These are phyloP conservation scores for Macrotyloma uniflorum DNA, from an alignment of 306 rosid species.

Conservation along the genomic window DNA sequence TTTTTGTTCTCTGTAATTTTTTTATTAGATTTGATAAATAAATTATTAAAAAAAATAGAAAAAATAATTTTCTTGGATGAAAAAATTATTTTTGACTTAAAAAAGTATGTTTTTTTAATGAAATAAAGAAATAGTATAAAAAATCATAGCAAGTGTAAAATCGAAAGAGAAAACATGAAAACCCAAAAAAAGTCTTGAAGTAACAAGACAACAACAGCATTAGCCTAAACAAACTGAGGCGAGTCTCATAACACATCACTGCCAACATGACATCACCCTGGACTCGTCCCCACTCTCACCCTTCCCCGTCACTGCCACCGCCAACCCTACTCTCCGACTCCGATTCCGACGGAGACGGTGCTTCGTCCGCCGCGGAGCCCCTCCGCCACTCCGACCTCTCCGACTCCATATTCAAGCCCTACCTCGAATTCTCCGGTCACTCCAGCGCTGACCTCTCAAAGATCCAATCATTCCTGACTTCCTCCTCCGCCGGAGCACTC, in stretches of 20 bases:
- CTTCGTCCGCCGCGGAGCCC: conserved; percentile 39
- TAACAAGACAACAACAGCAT: background rate
- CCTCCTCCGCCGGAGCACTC: conserved; percentile 94
- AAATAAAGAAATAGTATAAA: no score
- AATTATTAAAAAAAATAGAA: no score
- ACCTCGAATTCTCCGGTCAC: conserved; percentile 70
- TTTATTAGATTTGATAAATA: no score
- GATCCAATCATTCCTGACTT: conserved; percentile 87
- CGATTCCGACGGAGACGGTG: conserved; percentile 64
- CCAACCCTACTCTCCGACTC: conserved; percentile 32
- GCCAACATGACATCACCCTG: conserved; percentile 21
- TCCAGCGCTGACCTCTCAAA: conserved; percentile 75
- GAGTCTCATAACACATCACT: background rate
- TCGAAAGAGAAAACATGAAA: background rate
- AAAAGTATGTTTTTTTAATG: no score
- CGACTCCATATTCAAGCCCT: conserved; percentile 73
- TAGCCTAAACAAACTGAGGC: background rate
- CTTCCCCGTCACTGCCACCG: background rate
- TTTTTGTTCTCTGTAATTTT: no score
- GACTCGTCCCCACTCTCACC: background rate
- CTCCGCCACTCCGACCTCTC: conserved; percentile 81
- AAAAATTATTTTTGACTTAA: no score
- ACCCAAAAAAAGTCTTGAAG: background rate
- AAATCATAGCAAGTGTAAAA: background rate
- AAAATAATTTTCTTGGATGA: no score